Evolutionary conservation across 2,329 filamentous ascomycete genomes (phyloP), one percentile per base, ranked within the genome.

Genomic region (Zarea fungicola): DNA sequence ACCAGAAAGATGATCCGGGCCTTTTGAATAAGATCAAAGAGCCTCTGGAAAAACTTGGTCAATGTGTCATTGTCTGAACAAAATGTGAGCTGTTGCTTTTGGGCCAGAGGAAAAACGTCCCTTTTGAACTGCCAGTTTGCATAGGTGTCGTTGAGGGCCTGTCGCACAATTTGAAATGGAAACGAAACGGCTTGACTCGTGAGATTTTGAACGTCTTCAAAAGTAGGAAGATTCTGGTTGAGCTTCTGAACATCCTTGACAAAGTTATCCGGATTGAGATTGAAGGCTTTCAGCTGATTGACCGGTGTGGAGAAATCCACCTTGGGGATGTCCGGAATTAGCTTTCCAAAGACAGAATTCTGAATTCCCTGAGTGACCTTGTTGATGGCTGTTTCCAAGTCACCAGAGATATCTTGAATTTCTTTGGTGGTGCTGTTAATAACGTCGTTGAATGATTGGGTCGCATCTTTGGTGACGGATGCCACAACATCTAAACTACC

Each of bases 41-140:
- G 74, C 11, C 75, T 75, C 49, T 84, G 72, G 66, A 99, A 99
- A 73, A 97, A 97, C 55, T 83, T 75, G 61, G 84, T 82, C 66
- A 99, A 86, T 26, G 80, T 82, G 55, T 88, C 78, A 68, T 93
- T 89, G 62, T 89, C 82, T 35, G 89, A 89, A 72, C 93, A 99
- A 71, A 99, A 97, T 1, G 78, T 84, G 46, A 99, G 74, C 31
- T 82, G 72, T 65, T 95, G 78, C 71, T 95, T 96, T 58, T 84
- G 72, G 2, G 93, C 90, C 3, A 96, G 77, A 0, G 91, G 89
- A 58, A 99, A 92, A 9, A 85, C 68, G 11, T 80, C 79, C 14
- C 83, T 77, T 62, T 96, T 82, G 63, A 97, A 95, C 26, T 74
- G 77, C 73, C 90, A 97, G 53, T 73, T 77, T 42, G 81, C 78